phyloP scores from a whole-genome alignment of 2,329 filamentous ascomycete species.

The Pseudogymnoascus sp. region DNA sequence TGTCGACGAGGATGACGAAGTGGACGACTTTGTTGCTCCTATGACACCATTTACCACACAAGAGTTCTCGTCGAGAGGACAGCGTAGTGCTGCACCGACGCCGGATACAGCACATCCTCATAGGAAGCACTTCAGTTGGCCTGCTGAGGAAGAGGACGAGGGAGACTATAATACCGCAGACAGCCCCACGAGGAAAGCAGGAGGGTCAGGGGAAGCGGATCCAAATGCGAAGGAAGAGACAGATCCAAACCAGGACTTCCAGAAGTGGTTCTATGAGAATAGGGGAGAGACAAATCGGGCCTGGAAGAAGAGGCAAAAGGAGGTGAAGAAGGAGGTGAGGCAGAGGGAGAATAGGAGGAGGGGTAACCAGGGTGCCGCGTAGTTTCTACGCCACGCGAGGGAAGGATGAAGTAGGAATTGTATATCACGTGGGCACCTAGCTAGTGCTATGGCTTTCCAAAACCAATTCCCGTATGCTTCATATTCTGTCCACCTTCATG shows the following conservation, averaged over 20 bases:
- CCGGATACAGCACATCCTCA: conserved; percentile 82
- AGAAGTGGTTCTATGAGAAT: conserved; percentile 64
- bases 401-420: not conserved
- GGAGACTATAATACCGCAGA: conserved; percentile 38
- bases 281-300: conserved; percentile 57
- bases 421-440: not conserved
- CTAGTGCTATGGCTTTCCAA: not conserved
- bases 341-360: conserved; percentile 59
- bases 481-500: not conserved
- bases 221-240: conserved; percentile 22
- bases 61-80: conserved; percentile 66
- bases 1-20: conserved; percentile 40
- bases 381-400: not conserved
- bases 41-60: conserved; percentile 78
- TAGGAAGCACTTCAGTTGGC: conserved; percentile 55
- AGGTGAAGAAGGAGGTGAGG: conserved; percentile 59
- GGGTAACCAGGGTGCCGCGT: conserved; percentile 23
- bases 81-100: conserved; percentile 88
- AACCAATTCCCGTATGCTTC: not conserved
- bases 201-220: conserved; percentile 24
- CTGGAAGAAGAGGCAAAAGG: conserved; percentile 60
- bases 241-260: conserved; percentile 45
- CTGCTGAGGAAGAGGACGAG: conserved; percentile 39
- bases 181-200: conserved; percentile 17
- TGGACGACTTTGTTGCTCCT: conserved; percentile 42